Evolutionary conservation across 2,329 filamentous ascomycete genomes (phyloP).

Genomic region (Microsporum audouinii): DNA sequence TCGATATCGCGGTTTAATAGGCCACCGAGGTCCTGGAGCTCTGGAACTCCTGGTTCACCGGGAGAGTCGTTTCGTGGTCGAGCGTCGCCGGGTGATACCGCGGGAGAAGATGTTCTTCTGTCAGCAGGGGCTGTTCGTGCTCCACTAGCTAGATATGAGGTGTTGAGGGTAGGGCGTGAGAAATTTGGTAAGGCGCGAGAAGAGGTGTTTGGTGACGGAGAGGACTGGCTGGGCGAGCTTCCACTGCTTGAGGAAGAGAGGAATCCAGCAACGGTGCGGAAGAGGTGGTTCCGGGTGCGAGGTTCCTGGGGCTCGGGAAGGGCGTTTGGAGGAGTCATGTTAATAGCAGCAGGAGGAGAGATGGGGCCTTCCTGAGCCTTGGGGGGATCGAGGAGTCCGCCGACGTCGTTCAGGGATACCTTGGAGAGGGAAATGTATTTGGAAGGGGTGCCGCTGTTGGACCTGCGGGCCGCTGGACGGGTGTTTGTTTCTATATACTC

Average conservation of each 20-base stretch:
- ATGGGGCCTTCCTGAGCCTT: slow-evolving; percentile 15
- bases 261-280: slow-evolving; percentile 28
- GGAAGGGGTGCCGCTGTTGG: slow-evolving; percentile 23
- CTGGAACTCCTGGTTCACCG: slow-evolving; percentile 7
- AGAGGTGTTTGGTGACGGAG: background rate
- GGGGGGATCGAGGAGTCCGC: slow-evolving; percentile 56
- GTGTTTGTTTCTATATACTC: slow-evolving; percentile 26
- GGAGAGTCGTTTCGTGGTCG: background rate
- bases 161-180: slow-evolving; percentile 10
- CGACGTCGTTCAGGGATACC: slow-evolving; percentile 77
- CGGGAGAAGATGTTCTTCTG: background rate
- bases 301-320: slow-evolving; percentile 4
- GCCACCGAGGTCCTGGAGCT: slow-evolving; percentile 36
- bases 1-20: slow-evolving; percentile 20
- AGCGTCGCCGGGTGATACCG: background rate
- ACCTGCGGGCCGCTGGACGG: slow-evolving; percentile 11
- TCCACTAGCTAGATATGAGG: background rate
- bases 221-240: slow-evolving; percentile 11
- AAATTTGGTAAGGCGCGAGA: slow-evolving; percentile 9
- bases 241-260: slow-evolving; percentile 13
- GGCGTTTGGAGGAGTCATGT: background rate
- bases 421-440: slow-evolving; percentile 39
- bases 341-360: slow-evolving; percentile 8
- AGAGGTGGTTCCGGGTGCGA: slow-evolving; percentile 20
- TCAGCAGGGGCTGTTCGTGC: background rate